These are phyloP conservation scores for Monilinia laxa DNA, from an alignment of 2,329 filamentous ascomycete species.

Conservation along the genomic window DNA sequence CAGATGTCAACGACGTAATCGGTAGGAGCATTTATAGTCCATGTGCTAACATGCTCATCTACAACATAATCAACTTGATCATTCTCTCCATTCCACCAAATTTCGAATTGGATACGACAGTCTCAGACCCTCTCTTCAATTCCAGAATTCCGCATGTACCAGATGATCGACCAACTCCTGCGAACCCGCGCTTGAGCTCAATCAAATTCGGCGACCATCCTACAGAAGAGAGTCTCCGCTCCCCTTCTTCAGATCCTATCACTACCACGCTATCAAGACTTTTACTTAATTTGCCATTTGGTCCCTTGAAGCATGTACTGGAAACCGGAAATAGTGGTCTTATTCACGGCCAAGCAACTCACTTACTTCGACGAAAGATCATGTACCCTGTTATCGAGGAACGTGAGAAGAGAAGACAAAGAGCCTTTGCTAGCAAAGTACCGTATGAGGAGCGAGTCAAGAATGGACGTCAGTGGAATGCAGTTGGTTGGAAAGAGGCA, in stretches of 20 bases:
- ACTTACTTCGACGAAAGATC: constrained; percentile 49
- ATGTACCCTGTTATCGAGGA: constrained; percentile 54
- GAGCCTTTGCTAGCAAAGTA: constrained; percentile 31
- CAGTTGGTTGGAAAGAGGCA: constrained; percentile 41
- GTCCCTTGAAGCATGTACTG: constrained; percentile 63
- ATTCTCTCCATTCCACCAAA: constrained; percentile 58
- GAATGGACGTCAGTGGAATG: constrained; percentile 37
- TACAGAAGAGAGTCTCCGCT: constrained; percentile 44
- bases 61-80: constrained; percentile 57
- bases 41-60: constrained; percentile 55
- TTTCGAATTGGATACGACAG: constrained; percentile 58
- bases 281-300: constrained; percentile 68
- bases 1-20: constrained; percentile 36
- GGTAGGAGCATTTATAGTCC: constrained; percentile 51
- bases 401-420: constrained; percentile 54
- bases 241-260: constrained; percentile 37
- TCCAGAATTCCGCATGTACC: constrained; percentile 47
- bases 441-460: constrained; percentile 36
- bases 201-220: constrained; percentile 68
- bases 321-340: constrained; percentile 58
- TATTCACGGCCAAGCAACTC: constrained; percentile 51
- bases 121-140: constrained; percentile 47
- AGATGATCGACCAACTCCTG: constrained; percentile 35
- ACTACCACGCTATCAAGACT: constrained; percentile 59
- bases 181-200: constrained; percentile 56